phyloP scores from a whole-genome alignment of 495 filamentous ascomycete species.

The Lasiosphaeria miniovina region DNA sequence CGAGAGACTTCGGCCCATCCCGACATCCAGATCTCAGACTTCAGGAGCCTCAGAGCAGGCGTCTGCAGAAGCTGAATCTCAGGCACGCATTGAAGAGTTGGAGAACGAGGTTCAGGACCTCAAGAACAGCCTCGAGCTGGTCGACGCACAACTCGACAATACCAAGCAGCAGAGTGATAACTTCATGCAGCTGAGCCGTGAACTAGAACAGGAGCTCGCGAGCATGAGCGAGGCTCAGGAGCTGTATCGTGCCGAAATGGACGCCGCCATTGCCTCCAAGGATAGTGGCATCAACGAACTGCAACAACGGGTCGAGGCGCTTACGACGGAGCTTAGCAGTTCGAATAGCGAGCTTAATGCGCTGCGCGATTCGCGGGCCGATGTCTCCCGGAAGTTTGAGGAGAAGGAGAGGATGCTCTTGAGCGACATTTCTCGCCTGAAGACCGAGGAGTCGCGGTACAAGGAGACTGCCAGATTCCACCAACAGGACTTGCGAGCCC shows the following conservation, averaged over 20 bases:
- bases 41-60: slow-evolving; percentile 43
- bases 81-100: slow-evolving; percentile 80
- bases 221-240: slow-evolving; percentile 77
- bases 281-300: slow-evolving; percentile 73
- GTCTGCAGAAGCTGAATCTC: slow-evolving; percentile 45
- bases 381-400: slow-evolving; percentile 66
- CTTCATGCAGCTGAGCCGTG: slow-evolving; percentile 84
- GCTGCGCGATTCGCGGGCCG: slow-evolving; percentile 72
- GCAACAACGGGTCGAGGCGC: slow-evolving; percentile 75
- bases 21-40: slow-evolving; percentile 54
- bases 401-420: slow-evolving; percentile 76
- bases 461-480: slow-evolving; percentile 72
- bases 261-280: slow-evolving; percentile 67
- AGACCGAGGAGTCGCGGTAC: slow-evolving; percentile 80
- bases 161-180: slow-evolving; percentile 76
- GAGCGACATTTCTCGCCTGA: slow-evolving; percentile 73
- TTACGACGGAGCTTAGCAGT: slow-evolving; percentile 71
- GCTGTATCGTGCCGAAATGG: slow-evolving; percentile 81
- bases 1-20: slow-evolving; percentile 70
- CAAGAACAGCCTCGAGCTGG: slow-evolving; percentile 74
- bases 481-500: slow-evolving; percentile 85
- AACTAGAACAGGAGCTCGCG: slow-evolving; percentile 82
- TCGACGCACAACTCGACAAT: slow-evolving; percentile 71
- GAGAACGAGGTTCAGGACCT: slow-evolving; percentile 78
- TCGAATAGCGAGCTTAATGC: slow-evolving; percentile 76